Evolutionary conservation across 768 basidiomycete genomes (phyloP).

Genomic region (Scleroderma citrinum): DNA sequence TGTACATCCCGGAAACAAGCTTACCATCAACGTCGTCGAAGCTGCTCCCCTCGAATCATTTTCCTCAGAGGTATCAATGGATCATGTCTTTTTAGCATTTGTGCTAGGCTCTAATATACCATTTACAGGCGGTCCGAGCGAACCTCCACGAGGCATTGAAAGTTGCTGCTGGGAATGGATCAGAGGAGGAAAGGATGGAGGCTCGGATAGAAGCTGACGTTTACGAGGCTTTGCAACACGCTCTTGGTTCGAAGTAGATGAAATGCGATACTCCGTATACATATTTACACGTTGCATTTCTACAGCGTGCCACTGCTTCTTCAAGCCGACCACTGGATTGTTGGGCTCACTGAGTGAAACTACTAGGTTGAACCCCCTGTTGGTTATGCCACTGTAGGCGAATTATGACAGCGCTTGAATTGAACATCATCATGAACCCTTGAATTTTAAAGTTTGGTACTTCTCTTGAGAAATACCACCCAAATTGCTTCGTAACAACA

Average conservation of each 20-base stretch:
- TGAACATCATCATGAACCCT: too few relatives aligned
- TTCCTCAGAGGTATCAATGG: conserved; percentile 69
- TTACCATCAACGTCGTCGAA: conserved; percentile 97
- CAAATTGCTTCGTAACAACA: too few relatives aligned
- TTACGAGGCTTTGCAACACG: conserved; percentile 91
- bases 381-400: too few relatives aligned
- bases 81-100: background rate
- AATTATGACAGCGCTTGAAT: too few relatives aligned
- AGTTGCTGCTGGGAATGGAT: conserved; percentile 74
- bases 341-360: too few relatives aligned
- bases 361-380: too few relatives aligned
- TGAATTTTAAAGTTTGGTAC: too few relatives aligned
- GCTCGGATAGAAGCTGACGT: conserved; percentile 94
- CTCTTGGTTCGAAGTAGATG: conserved; percentile 49
- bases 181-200: conserved; percentile 91
- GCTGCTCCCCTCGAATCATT: conserved; percentile 89
- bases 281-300: too few relatives aligned
- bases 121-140: conserved; percentile 75
- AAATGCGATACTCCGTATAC: background rate
- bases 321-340: too few relatives aligned
- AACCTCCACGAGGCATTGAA: conserved; percentile 86
- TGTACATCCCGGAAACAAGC: conserved; percentile 93
- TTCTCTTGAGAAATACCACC: too few relatives aligned
- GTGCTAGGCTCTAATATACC: conserved; percentile 1
- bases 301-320: background rate